Evolutionary conservation across 1,139 yeast species (phyloP), one percentile per base, ranked within the genome.

Genomic region (Candida sanyaensis): DNA sequence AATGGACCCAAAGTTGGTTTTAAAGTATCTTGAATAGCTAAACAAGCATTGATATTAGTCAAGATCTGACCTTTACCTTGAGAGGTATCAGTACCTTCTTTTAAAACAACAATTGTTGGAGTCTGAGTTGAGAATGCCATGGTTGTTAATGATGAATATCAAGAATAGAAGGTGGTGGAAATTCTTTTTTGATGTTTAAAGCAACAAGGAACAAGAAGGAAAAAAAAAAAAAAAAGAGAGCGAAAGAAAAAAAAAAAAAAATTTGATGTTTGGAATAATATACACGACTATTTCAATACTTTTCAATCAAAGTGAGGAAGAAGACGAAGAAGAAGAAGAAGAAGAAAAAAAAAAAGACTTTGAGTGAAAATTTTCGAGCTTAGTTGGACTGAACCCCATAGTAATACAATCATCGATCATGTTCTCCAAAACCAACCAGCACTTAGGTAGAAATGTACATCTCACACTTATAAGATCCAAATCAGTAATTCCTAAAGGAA

Each of bases 41-140:
- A 70, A 72, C 99, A 93, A 6, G 99, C 98, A 75, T 92, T 92
- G 65, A 93, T 93, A 63, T 93, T 93, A 58, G 93, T 88, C 60
- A 93, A 85, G 56, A 90, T 88, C 73, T 95, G 99, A 29, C 98
- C 98, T 57, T 84, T 83, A 37, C 99, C 99, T 68, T 93, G 99
- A 11, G 97, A 88, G 32, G 96, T 75, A 65, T 93, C 99, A 6
- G 99, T 93, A 45, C 99, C 99, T 69, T 93, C 99, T 64, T 92
- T 92, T 54, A 93, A 83, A 47, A 93, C 99, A 58, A 93, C 98
- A 62, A 93, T 89, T 31, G 99, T 93, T 46, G 99, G 99, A 37
- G 97, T 87, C 67, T 90, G 96, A 45, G 88, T 87, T 57, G 93
- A 88, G 65, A 89, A 89, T 63, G 88, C 87, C 97, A 91, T 91